phyloP scores from a whole-genome alignment of 225 moss, liverwort and hornwort species.

The Marchantia paleacea region DNA sequence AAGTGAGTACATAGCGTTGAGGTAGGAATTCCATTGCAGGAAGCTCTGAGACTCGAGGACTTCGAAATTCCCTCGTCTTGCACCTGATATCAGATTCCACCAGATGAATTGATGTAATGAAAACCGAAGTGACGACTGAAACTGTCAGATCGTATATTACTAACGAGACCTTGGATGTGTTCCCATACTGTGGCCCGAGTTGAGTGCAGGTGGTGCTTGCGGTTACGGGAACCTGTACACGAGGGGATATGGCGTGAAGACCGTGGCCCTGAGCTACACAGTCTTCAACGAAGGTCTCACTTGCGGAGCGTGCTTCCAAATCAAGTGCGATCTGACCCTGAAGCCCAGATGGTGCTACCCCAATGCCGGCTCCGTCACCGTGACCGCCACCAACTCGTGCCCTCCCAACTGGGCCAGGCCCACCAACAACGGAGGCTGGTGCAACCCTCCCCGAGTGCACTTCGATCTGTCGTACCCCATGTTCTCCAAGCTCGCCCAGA shows the following conservation, averaged over 20 bases:
- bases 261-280: constrained; percentile 22
- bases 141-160: too few relatives aligned
- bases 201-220: constrained; percentile 25
- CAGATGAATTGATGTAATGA: too few relatives aligned
- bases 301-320: constrained; percentile 31
- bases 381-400: constrained; percentile 43
- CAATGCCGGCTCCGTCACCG: constrained; percentile 9
- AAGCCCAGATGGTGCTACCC: constrained; percentile 20
- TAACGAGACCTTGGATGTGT: too few relatives aligned
- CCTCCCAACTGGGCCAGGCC: constrained; percentile 30
- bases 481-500: constrained; percentile 31
- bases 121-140: too few relatives aligned
- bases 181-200: not conserved
- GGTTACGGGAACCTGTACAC: constrained; percentile 19
- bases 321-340: constrained; percentile 19
- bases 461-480: constrained; percentile 40
- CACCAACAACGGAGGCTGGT: constrained; percentile 39
- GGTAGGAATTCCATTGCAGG: too few relatives aligned
- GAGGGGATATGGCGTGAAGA: constrained; percentile 17
- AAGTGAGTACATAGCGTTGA: too few relatives aligned
- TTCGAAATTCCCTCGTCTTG: too few relatives aligned
- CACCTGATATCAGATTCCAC: too few relatives aligned
- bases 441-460: constrained; percentile 34
- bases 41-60: too few relatives aligned
- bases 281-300: constrained; percentile 25